These are phyloP conservation scores for Tetrapyrgos nigripes DNA, from an alignment of 1,284 basidiomycete genomes.

Conservation along the genomic window DNA sequence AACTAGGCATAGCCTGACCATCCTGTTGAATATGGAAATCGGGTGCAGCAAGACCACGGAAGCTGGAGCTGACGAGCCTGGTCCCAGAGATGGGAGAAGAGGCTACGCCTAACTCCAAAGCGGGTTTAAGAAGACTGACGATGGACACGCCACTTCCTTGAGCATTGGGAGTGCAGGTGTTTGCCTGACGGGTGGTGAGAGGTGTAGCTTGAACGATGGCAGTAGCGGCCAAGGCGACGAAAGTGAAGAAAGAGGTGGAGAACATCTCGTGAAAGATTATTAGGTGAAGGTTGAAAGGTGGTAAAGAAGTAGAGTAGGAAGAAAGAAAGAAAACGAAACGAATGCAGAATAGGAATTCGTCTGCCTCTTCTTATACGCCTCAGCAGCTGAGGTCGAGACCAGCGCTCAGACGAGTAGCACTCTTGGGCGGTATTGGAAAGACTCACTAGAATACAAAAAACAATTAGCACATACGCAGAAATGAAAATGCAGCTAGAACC, in stretches of 20 bases:
- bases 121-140: not conserved
- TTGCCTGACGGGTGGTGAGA: not conserved
- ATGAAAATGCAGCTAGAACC: no score
- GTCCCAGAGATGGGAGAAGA: not conserved
- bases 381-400: no score
- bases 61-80: not conserved
- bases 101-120: not conserved
- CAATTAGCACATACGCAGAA: no score
- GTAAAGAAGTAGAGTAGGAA: not conserved
- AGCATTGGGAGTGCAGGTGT: conserved; percentile 7
- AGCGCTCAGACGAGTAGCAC: no score
- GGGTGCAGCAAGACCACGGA: conserved; percentile 1
- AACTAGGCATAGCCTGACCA: conserved; percentile 1
- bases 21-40: conserved; percentile 5
- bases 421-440: no score
- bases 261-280: not conserved
- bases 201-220: not conserved
- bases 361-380: no score
- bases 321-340: not conserved
- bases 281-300: no score
- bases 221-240: not conserved
- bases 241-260: not conserved
- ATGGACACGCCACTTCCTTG: conserved; percentile 3
- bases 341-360: no score
- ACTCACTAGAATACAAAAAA: no score